Evolutionary conservation across 768 basidiomycete genomes (phyloP).

Genomic region (Tephrocybe sp.): DNA sequence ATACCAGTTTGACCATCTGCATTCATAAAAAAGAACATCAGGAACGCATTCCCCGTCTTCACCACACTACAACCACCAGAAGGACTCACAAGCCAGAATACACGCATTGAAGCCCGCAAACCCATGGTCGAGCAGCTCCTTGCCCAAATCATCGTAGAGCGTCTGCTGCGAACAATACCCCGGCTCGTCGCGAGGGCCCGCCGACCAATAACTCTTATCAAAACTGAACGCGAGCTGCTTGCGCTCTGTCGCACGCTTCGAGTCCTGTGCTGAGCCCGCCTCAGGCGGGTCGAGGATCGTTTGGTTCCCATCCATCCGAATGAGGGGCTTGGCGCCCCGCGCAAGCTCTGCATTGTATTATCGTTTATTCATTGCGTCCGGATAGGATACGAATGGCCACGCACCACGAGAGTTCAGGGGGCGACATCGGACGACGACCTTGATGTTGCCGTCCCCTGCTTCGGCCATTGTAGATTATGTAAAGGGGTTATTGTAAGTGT

Average conservation of each 20-base stretch:
- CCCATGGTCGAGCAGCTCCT: conserved; percentile 91
- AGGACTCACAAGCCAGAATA: conserved; percentile 98
- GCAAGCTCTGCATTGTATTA: conserved; percentile 64
- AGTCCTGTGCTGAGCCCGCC: conserved; percentile 57
- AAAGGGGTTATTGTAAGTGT: conserved; percentile 3
- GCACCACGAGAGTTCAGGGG: conserved; percentile 93
- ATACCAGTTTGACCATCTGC: conserved; percentile 83
- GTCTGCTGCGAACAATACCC: conserved; percentile 94
- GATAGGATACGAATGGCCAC: conserved; percentile 22
- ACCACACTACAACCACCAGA: conserved; percentile 22
- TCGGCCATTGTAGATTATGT: conserved; percentile 48
- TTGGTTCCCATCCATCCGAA: conserved; percentile 93
- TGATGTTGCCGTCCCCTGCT: conserved; percentile 84
- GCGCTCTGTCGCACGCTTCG: conserved; percentile 85
- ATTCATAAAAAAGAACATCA: conserved; percentile 1
- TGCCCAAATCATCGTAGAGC: conserved; percentile 90
- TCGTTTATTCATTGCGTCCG: background rate
- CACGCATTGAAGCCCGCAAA: conserved; percentile 98
- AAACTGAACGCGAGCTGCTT: conserved; percentile 91
- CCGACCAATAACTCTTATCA: conserved; percentile 98
- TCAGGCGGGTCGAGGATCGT: conserved; percentile 93
- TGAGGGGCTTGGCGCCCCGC: conserved; percentile 89
- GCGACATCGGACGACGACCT: conserved; percentile 92
- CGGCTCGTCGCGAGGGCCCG: conserved; percentile 85
- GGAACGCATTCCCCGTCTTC: background rate